Evolutionary conservation across 2,329 filamentous ascomycete species (phyloP).

Genomic region (Xylariales sp.): DNA sequence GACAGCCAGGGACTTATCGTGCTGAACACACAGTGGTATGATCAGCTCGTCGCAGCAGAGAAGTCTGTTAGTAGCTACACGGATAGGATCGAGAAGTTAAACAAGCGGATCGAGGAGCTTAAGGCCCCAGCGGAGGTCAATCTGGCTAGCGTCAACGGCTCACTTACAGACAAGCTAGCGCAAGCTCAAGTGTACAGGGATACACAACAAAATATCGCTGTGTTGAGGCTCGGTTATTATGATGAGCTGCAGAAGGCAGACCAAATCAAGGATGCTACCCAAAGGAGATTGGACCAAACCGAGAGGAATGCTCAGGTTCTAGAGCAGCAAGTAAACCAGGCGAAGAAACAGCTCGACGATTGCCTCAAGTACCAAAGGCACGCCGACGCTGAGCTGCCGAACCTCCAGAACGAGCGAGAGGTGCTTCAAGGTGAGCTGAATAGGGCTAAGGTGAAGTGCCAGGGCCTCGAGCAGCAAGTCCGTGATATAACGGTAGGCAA

Average conservation of each 20-base stretch:
- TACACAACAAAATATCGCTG: slow-evolving; percentile 10
- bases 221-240: slow-evolving; percentile 17
- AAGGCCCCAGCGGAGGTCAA: slow-evolving; percentile 8
- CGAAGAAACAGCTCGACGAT: slow-evolving; percentile 19
- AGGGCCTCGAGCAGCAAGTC: slow-evolving; percentile 20
- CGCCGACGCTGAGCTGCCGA: background rate
- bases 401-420: slow-evolving; percentile 18
- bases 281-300: slow-evolving; percentile 9
- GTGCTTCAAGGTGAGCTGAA: slow-evolving; percentile 10
- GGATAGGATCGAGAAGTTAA: background rate
- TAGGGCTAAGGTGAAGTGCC: slow-evolving; percentile 16
- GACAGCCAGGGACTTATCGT: slow-evolving; percentile 36
- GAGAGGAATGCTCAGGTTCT: slow-evolving; percentile 6
- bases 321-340: slow-evolving; percentile 16
- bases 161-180: background rate
- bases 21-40: slow-evolving; percentile 31
- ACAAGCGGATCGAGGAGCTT: slow-evolving; percentile 14
- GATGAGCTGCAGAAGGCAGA: slow-evolving; percentile 16
- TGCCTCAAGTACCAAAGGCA: background rate
- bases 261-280: background rate
- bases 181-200: slow-evolving; percentile 17
- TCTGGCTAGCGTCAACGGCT: background rate
- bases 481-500: background rate
- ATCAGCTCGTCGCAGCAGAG: slow-evolving; percentile 27
- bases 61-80: background rate